Evolutionary conservation across 768 basidiomycete species (phyloP).

Genomic region (Austroboletus festivus): DNA sequence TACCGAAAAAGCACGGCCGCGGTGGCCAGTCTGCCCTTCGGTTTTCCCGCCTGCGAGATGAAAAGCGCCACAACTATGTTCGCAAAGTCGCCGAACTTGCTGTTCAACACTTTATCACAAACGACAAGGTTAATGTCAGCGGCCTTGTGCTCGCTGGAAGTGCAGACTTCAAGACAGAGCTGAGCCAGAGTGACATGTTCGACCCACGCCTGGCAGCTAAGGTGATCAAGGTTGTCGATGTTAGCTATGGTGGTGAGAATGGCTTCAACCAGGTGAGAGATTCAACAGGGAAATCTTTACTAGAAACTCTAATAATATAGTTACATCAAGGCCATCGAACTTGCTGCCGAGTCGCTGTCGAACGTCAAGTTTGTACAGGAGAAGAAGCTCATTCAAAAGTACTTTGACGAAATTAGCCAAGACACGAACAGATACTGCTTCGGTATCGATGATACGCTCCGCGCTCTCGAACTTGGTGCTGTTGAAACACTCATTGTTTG

Average conservation of each 20-base stretch:
- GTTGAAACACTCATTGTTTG: slow-evolving; percentile 98
- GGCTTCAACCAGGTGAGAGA: slow-evolving; percentile 93
- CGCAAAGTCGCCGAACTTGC: slow-evolving; percentile 97
- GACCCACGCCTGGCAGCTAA: slow-evolving; percentile 85
- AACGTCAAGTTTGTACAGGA: slow-evolving; percentile 99
- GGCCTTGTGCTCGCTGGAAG: slow-evolving; percentile 95
- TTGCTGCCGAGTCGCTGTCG: slow-evolving; percentile 90
- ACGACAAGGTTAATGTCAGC: slow-evolving; percentile 97
- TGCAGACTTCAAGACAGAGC: slow-evolving; percentile 98
- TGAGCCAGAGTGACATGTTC: slow-evolving; percentile 95
- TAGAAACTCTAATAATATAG: not conserved
- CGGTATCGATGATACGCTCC: slow-evolving; percentile 95
- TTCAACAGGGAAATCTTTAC: not conserved
- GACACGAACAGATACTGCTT: slow-evolving; percentile 97
- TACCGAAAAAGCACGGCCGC: slow-evolving; percentile 99
- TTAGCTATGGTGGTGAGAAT: slow-evolving; percentile 97
- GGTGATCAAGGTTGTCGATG: slow-evolving; percentile 97
- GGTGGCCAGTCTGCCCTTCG: slow-evolving; percentile 99
- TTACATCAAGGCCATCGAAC: slow-evolving; percentile 97
- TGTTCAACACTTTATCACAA: slow-evolving; percentile 96
- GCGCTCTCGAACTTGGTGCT: slow-evolving; percentile 92
- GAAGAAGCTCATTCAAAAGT: slow-evolving; percentile 95
- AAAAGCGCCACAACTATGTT: slow-evolving; percentile 99
- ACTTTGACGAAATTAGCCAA: slow-evolving; percentile 99
- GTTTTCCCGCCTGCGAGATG: slow-evolving; percentile 98